Evolutionary conservation across 768 basidiomycete genomes (phyloP).

Genomic region (Harrya chromipes): DNA sequence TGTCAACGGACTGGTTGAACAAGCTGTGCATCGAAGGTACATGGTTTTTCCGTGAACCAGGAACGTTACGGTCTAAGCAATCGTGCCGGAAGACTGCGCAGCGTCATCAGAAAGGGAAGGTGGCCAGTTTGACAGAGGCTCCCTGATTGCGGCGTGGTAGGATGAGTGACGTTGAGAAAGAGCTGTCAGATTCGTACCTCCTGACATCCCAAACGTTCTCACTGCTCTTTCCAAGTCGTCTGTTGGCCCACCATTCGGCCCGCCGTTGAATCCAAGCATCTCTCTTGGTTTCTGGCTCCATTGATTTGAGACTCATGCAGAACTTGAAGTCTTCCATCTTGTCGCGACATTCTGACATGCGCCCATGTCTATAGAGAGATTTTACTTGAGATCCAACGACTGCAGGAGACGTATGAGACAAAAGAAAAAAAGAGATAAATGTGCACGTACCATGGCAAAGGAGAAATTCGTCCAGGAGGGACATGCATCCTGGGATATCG

Average conservation of each 20-base stretch:
- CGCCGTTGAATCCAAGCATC: constrained; percentile 82
- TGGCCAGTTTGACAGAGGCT: constrained; percentile 28
- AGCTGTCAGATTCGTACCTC: constrained; percentile 51
- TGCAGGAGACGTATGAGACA: constrained; percentile 30
- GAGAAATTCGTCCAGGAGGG: constrained; percentile 67
- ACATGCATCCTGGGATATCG: constrained; percentile 82
- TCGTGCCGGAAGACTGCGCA: constrained; percentile 20
- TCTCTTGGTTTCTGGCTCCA: constrained; percentile 72
- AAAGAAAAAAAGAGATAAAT: not conserved
- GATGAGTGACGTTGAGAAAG: constrained; percentile 1
- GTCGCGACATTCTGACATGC: constrained; percentile 61
- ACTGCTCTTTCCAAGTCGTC: constrained; percentile 75
- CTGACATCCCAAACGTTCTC: constrained; percentile 94
- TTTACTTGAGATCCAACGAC: constrained; percentile 79
- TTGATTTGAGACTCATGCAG: constrained; percentile 79
- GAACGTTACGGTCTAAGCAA: constrained; percentile 11
- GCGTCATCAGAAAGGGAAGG: constrained; percentile 20
- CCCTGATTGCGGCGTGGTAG: constrained; percentile 9
- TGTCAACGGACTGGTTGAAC: too few species aligned
- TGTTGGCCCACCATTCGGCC: constrained; percentile 93
- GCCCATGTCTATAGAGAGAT: constrained; percentile 84
- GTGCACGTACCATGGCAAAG: constrained; percentile 58
- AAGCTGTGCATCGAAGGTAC: not conserved
- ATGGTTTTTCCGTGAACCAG: not conserved
- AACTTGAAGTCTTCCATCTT: constrained; percentile 95